Percentiles rank a stretch among this genome's conserved stretches.
Evolutionary conservation across 78 protist species (phyloP).

Genomic region (Dictyostelium firmibasis): DNA sequence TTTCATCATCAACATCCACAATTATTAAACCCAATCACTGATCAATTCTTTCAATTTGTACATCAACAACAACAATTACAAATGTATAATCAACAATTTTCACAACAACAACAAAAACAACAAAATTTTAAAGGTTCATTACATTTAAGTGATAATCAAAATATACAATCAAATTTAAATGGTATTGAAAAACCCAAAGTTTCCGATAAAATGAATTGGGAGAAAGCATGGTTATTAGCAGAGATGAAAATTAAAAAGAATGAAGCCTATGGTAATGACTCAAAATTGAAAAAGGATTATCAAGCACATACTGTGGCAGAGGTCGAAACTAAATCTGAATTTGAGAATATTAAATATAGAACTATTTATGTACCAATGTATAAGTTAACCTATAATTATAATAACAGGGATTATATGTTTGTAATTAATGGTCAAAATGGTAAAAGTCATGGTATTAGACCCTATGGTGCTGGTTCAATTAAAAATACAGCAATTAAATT

Average conservation of each 20-base stretch:
- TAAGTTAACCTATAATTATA: constrained; percentile 14
- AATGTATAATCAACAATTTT: background rate
- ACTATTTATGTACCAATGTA: constrained; percentile 42
- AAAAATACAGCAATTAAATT: constrained; percentile 49
- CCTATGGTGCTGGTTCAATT: constrained; percentile 62
- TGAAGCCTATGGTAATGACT: constrained; percentile 56
- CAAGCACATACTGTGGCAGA: constrained; percentile 14
- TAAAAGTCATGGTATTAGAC: constrained; percentile 23
- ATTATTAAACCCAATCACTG: constrained; percentile 4
- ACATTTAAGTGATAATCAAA: background rate
- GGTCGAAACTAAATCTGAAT: constrained; percentile 26
- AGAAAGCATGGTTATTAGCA: constrained; percentile 38
- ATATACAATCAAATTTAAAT: constrained; percentile 9
- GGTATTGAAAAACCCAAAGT: background rate
- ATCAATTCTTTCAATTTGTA: background rate
- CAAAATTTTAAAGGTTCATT: background rate
- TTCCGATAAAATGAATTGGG: constrained; percentile 7
- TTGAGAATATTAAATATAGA: constrained; percentile 30
- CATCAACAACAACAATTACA: background rate
- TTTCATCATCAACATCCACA: constrained; percentile 51
- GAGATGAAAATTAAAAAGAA: constrained; percentile 45
- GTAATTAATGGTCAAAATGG: constrained; percentile 75
- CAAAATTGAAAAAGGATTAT: constrained; percentile 47
- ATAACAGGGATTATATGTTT: constrained; percentile 10
- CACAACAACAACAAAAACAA: constrained; percentile 10